Evolutionary conservation across 305 asterid genomes (phyloP).

Genomic region (Rubia peregrina): DNA sequence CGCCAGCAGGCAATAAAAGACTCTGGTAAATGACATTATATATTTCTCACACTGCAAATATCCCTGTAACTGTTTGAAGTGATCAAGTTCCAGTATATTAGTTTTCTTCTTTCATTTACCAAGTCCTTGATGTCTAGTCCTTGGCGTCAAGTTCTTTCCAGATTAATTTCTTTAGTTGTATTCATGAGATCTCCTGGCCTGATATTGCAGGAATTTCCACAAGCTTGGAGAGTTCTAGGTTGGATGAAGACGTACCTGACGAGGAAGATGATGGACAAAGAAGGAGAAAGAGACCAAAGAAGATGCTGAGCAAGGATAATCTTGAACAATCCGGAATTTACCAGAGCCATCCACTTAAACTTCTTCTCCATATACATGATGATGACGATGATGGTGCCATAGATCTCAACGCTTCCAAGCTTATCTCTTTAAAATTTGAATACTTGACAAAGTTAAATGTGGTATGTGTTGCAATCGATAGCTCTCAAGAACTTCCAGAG

Average conservation of each 20-base stretch:
- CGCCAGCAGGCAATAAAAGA: conserved; percentile 82
- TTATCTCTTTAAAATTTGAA: conserved; percentile 75
- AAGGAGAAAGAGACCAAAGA: conserved; percentile 88
- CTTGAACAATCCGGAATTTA: conserved; percentile 81
- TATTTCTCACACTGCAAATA: neutral
- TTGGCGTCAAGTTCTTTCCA: neutral
- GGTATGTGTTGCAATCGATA: conserved; percentile 86
- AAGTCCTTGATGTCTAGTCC: too few relatives aligned
- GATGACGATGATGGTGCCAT: conserved; percentile 43
- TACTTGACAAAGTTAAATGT: conserved; percentile 63
- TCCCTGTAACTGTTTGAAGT: neutral
- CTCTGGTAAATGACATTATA: conserved; percentile 39
- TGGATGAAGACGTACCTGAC: conserved; percentile 73
- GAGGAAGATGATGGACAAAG: conserved; percentile 96
- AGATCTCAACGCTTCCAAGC: conserved; percentile 44
- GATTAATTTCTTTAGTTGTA: neutral
- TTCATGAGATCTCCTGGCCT: neutral
- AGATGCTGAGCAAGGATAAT: conserved; percentile 72
- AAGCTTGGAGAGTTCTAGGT: conserved; percentile 55
- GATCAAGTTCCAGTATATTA: neutral
- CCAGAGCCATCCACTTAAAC: conserved; percentile 88
- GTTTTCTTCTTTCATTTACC: neutral
- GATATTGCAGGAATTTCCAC: conserved; percentile 40
- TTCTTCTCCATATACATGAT: conserved; percentile 63
- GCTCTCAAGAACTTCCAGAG: conserved; percentile 52